These are phyloP conservation scores for Bolboschoenoplectus hybrid DNA, from an alignment of 202 grass and related monocot species.

Conservation along the genomic window DNA sequence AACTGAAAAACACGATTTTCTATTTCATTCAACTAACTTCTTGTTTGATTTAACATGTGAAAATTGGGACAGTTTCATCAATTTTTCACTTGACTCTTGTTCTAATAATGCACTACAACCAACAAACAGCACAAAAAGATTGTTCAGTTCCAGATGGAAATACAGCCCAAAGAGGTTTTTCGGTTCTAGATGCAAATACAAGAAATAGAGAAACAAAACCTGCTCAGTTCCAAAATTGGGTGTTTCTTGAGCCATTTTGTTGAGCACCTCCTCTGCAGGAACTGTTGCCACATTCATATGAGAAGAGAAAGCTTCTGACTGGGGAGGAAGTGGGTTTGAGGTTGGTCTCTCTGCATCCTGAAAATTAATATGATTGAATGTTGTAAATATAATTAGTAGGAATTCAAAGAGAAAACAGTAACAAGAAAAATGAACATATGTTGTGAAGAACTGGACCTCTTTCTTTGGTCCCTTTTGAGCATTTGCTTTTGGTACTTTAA, in stretches of 20 bases:
- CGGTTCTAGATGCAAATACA: neutral
- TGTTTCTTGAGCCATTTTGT: constrained; percentile 93
- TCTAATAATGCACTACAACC: neutral
- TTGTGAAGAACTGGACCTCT: constrained; percentile 52
- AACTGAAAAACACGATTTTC: constrained; percentile 10
- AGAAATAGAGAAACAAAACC: constrained; percentile 41
- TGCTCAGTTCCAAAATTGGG: constrained; percentile 99
- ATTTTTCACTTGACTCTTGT: neutral
- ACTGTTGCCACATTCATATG: constrained; percentile 58
- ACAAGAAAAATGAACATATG: neutral
- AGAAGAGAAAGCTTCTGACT: constrained; percentile 61
- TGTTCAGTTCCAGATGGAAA: neutral
- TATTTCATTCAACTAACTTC: neutral
- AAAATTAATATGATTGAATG: constrained; percentile 36
- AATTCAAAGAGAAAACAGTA: constrained; percentile 23
- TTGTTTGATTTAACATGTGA: neutral
- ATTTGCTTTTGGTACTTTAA: constrained; percentile 69
- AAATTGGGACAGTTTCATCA: constrained; percentile 22
- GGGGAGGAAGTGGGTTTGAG: constrained; percentile 83
- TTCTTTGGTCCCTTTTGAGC: constrained; percentile 44
- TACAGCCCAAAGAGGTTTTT: neutral
- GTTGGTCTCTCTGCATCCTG: constrained; percentile 90
- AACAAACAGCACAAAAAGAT: neutral
- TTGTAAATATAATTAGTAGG: constrained; percentile 31
- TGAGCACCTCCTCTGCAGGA: constrained; percentile 73